A percentile compares a stretch with the other conserved stretches of the same genome.
Conservation (phyloP, 2,329 filamentous ascomycete genomes). For the Penicillium oxalicum region DNA sequence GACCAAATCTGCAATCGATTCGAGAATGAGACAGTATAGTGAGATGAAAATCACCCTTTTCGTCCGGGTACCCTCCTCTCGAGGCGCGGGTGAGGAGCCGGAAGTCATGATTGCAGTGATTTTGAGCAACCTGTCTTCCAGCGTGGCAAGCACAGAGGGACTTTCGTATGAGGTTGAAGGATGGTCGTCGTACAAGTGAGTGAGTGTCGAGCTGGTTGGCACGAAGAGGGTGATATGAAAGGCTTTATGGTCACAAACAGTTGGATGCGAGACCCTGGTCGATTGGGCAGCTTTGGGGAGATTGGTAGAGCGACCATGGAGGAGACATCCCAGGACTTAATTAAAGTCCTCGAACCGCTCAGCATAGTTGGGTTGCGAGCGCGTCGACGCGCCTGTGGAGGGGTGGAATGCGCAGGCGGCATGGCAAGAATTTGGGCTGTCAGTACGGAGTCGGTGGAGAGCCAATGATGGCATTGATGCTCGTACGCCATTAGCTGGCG, state of each 20-base stretch:
- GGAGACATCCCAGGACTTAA: slow-evolving; percentile 9
- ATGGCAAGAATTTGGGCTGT: slow-evolving; percentile 19
- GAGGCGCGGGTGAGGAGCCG: slow-evolving; percentile 12
- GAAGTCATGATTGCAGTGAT: slow-evolving; percentile 12
- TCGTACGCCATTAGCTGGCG: neutral
- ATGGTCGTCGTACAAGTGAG: slow-evolving; percentile 1
- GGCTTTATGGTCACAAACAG: no score
- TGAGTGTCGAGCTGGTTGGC: no score
- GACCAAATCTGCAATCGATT: slow-evolving; percentile 32
- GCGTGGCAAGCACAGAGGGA: neutral
- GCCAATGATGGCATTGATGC: neutral
- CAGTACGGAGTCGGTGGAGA: slow-evolving; percentile 1
- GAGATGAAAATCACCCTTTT: slow-evolving; percentile 33
- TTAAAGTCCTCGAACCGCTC: slow-evolving; percentile 11
- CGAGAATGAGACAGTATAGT: slow-evolving; percentile 31
- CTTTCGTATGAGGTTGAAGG: slow-evolving; percentile 1
- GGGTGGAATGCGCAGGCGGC: slow-evolving; percentile 21
- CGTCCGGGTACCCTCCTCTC: slow-evolving; percentile 29
- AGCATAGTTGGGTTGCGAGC: slow-evolving; percentile 7
- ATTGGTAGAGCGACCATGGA: no score
- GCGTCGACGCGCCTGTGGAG: slow-evolving; percentile 25
- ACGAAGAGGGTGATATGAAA: no score
- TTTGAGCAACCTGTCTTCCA: slow-evolving; percentile 5
- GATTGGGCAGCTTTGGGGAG: no score
- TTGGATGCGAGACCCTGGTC: no score